phyloP scores from a whole-genome alignment of 495 filamentous ascomycete species.

The Xylaria curta region DNA sequence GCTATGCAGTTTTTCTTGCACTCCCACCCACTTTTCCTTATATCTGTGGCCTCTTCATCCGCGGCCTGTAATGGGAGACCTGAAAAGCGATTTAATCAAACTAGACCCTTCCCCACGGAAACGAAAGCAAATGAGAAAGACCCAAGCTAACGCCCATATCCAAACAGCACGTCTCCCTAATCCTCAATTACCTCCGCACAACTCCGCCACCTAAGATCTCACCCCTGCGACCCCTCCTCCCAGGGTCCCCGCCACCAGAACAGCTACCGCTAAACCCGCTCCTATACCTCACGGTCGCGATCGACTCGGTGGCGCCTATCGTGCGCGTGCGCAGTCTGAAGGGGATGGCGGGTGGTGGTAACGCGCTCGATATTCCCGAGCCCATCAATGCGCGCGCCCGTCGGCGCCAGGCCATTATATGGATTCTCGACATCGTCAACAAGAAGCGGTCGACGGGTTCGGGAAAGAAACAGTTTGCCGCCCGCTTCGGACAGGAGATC shows the following conservation, averaged over 20 bases:
- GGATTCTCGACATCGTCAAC: slow-evolving; percentile 83
- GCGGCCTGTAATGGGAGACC: neutral
- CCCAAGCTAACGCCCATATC: slow-evolving; percentile 20
- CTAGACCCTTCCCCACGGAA: neutral
- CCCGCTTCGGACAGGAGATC: slow-evolving; percentile 85
- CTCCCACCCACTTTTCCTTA: too few species aligned
- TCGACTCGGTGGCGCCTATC: slow-evolving; percentile 94
- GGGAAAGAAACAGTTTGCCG: slow-evolving; percentile 69
- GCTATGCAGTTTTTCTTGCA: too few species aligned
- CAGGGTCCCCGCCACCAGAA: slow-evolving; percentile 70
- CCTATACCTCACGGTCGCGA: slow-evolving; percentile 80
- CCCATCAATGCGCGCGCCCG: slow-evolving; percentile 78
- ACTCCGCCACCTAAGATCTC: slow-evolving; percentile 74
- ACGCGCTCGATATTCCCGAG: slow-evolving; percentile 78
- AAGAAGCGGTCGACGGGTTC: slow-evolving; percentile 71
- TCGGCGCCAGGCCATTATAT: slow-evolving; percentile 75
- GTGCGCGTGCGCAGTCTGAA: slow-evolving; percentile 75
- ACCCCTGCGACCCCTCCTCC: slow-evolving; percentile 71
- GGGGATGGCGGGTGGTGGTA: slow-evolving; percentile 85
- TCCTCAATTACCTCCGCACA: slow-evolving; percentile 88
- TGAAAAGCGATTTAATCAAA: neutral
- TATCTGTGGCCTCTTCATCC: too few species aligned
- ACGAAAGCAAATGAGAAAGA: slow-evolving; percentile 13
- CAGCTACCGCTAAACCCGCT: slow-evolving; percentile 81
- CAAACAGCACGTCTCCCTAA: slow-evolving; percentile 77